Evolutionary conservation across 2,329 filamentous ascomycete species (phyloP), one percentile per base, ranked within the genome.

Genomic region (Fusarium verrucosum): DNA sequence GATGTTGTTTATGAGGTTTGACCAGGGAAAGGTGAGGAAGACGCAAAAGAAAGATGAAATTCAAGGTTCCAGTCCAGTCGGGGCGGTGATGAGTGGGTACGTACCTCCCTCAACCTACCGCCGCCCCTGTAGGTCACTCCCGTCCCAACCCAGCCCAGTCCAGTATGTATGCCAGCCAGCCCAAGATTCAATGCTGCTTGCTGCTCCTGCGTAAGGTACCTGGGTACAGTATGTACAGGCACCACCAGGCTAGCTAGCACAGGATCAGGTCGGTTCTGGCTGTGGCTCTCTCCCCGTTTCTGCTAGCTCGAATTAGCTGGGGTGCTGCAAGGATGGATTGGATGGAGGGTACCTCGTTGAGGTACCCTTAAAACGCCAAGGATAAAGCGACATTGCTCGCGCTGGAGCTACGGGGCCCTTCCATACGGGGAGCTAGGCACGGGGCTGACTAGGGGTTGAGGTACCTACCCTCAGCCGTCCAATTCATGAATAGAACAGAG

Each of bases 21-120:
- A 37, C 46, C 55, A 63, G 60, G 68, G 65, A 67, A 72, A 69
- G 65, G 68, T 69, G 67, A 73, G 66, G 72, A 73, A 74, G 72
- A 72, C 72, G 67, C 72, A 72, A 72, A 70, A 73, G 72, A 72
- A 65, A 73, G 72, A 73, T 72, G 72, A 73, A 74, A 74, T 74
- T 73, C 72, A 73, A 73, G 70, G 69, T 72, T 66, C 63, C 53
- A 66, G 59, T 66, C 63, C 53, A 66, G 59, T 62, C 45, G 62
- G 67, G 62, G 64, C 63, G 67, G 69, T 64, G 69, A 68, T 72
- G 68, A 63, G 66, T 70, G 58, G 70, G 70, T 72, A 72, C 70
- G 70, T 72, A 72, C 70, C 69, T 54, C 65, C 49, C 55, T 58
- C 55, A n/a, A n/a, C n/a, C 43, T 55, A n/a, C 50, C 62, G 38